phyloP scores from a whole-genome alignment of 805 yeast species.

The Ogataea dorogensis region DNA sequence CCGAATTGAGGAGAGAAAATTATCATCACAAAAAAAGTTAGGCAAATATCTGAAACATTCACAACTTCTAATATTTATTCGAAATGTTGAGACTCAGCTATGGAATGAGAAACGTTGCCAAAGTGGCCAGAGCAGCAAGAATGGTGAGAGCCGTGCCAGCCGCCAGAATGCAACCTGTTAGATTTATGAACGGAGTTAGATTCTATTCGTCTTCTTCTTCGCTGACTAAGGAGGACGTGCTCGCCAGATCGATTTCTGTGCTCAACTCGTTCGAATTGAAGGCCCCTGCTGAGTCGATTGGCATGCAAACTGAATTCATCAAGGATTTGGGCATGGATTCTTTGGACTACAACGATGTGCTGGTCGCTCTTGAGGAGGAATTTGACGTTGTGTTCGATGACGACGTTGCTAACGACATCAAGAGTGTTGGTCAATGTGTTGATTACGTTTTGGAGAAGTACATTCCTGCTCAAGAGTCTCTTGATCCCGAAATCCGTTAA shows the following conservation, averaged over 20 bases:
- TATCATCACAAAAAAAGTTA: slow-evolving; percentile 7
- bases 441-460: slow-evolving; percentile 45
- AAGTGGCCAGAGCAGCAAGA: slow-evolving; percentile 12
- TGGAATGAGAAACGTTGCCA: slow-evolving; percentile 25
- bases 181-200: slow-evolving; percentile 20
- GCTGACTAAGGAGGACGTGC: slow-evolving; percentile 73
- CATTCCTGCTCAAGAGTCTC: slow-evolving; percentile 34
- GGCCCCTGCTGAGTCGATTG: slow-evolving; percentile 26
- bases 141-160: slow-evolving; percentile 5
- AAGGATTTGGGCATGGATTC: slow-evolving; percentile 88
- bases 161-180: slow-evolving; percentile 20
- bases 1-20: slow-evolving; percentile 7
- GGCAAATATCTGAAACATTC: slow-evolving; percentile 7
- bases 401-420: slow-evolving; percentile 54
- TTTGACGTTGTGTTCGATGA: slow-evolving; percentile 47
- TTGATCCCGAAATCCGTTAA: slow-evolving; percentile 39
- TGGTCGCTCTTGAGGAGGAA: slow-evolving; percentile 95
- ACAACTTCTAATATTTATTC: slow-evolving; percentile 1
- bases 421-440: slow-evolving; percentile 60
- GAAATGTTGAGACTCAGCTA: slow-evolving; percentile 24
- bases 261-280: slow-evolving; percentile 51
- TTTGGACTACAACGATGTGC: slow-evolving; percentile 90
- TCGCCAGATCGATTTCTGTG: slow-evolving; percentile 79
- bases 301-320: slow-evolving; percentile 47
- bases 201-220: slow-evolving; percentile 51